Conservation (phyloP, 177 flowering plant genomes). For the Telopea speciosissima region DNA sequence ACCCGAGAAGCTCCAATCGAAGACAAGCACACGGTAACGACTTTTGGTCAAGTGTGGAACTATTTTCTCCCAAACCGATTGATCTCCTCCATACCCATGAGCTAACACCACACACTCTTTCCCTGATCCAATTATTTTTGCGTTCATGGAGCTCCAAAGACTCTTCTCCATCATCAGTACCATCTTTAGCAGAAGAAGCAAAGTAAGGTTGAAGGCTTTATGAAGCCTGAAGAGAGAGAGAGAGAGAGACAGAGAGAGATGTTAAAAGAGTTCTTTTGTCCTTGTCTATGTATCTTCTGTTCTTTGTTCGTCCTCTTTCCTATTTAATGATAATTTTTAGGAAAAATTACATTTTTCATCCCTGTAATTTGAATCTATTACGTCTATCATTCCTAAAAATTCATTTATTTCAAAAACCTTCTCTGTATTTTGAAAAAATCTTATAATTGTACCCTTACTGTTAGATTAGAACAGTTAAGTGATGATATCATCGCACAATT, state of each 20-base stretch:
- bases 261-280: not conserved
- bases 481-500: too few species aligned
- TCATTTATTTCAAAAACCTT: too few species aligned
- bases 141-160: constrained; percentile 49
- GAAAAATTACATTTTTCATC: too few species aligned
- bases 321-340: too few species aligned
- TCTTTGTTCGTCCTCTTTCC: too few species aligned
- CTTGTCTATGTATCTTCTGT: not conserved
- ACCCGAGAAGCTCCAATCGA: constrained; percentile 79
- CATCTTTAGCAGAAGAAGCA: constrained; percentile 12
- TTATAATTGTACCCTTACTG: too few species aligned
- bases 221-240: not conserved
- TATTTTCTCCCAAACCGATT: constrained; percentile 72
- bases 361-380: too few species aligned
- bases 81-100: constrained; percentile 78
- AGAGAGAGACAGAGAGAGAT: not conserved
- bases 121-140: constrained; percentile 49
- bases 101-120: constrained; percentile 49
- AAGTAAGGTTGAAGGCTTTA: too few species aligned
- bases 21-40: constrained; percentile 41
- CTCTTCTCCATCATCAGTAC: constrained; percentile 20
- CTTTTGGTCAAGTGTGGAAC: constrained; percentile 33
- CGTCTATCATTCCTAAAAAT: too few species aligned
- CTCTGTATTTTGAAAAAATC: too few species aligned
- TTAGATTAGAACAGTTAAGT: too few species aligned